Conservation (phyloP, 2,329 filamentous ascomycete genomes). For the Penicillium sp. region DNA sequence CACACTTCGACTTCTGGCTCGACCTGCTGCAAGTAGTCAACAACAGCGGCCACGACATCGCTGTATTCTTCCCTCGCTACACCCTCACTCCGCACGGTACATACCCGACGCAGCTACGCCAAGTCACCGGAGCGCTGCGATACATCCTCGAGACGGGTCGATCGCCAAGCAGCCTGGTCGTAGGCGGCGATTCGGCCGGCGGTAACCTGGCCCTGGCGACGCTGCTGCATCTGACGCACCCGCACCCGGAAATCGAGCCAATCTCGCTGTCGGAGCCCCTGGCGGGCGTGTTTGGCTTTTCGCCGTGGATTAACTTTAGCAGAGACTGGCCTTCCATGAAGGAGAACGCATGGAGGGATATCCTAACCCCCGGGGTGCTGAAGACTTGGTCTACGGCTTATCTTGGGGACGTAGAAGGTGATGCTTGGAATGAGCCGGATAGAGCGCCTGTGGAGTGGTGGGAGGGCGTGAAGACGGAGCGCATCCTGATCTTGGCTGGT, state of each 20-base stretch:
- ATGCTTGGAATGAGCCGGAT: conserved; percentile 51
- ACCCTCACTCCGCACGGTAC: conserved; percentile 43
- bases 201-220: conserved; percentile 35
- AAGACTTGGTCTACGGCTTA: conserved; percentile 46
- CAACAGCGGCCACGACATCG: conserved; percentile 40
- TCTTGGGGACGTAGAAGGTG: conserved; percentile 35
- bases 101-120: conserved; percentile 39
- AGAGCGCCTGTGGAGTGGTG: conserved; percentile 51
- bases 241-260: conserved; percentile 48
- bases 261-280: conserved; percentile 37
- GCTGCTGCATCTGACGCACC: conserved; percentile 44
- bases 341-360: conserved; percentile 48
- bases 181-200: conserved; percentile 41
- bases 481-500: conserved; percentile 51
- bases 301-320: conserved; percentile 53
- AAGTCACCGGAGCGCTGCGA: conserved; percentile 36
- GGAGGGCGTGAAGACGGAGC: conserved; percentile 43
- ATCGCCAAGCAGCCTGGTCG: conserved; percentile 30
- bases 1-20: conserved; percentile 45
- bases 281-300: conserved; percentile 48
- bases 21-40: conserved; percentile 40
- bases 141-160: conserved; percentile 35
- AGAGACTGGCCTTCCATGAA: conserved; percentile 38
- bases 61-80: conserved; percentile 52
- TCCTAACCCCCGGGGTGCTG: conserved; percentile 37